phyloP scores from a whole-genome alignment of 208 protist species.

The Wallacemonas sp. region DNA sequence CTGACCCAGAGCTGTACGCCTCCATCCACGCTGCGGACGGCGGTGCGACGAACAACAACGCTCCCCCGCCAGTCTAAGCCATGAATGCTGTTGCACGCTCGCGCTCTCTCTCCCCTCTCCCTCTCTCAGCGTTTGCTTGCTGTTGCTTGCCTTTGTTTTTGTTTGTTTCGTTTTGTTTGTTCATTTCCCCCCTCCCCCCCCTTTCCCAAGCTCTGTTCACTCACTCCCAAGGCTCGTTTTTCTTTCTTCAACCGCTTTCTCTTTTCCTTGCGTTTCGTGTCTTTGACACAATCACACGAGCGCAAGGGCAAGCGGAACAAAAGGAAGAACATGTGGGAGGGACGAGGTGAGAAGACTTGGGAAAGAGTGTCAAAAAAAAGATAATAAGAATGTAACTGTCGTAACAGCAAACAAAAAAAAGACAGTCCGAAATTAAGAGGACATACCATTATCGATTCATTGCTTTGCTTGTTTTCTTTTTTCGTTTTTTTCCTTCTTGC shows the following conservation, averaged over 20 bases:
- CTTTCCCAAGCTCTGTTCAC: background rate
- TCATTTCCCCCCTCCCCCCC: background rate
- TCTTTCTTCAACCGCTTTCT: background rate
- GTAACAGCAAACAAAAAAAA: too few species aligned
- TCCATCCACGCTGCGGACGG: constrained; percentile 52
- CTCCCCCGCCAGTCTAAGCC: constrained; percentile 19
- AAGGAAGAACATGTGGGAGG: too few species aligned
- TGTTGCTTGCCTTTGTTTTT: background rate
- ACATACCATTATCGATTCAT: background rate
- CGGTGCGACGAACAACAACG: constrained; percentile 63
- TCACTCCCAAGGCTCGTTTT: too few species aligned
- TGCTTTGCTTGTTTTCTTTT: constrained; percentile 7
- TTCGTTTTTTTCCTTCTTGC: background rate
- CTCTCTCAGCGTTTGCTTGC: background rate
- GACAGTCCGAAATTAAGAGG: too few species aligned
- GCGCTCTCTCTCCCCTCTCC: background rate
- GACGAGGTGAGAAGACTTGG: too few species aligned
- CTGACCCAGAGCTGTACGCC: constrained; percentile 68
- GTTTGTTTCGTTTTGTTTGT: background rate
- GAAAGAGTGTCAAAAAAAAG: too few species aligned
- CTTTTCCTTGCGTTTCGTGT: background rate
- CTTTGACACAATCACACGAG: too few species aligned
- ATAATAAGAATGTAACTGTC: too few species aligned
- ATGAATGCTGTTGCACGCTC: background rate
- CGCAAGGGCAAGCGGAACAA: too few species aligned